Percentiles rank a stretch among this genome's conserved stretches.
Evolutionary conservation across 2,329 filamentous ascomycete genomes (phyloP).

Genomic region (Aspergillus phoenicis): DNA sequence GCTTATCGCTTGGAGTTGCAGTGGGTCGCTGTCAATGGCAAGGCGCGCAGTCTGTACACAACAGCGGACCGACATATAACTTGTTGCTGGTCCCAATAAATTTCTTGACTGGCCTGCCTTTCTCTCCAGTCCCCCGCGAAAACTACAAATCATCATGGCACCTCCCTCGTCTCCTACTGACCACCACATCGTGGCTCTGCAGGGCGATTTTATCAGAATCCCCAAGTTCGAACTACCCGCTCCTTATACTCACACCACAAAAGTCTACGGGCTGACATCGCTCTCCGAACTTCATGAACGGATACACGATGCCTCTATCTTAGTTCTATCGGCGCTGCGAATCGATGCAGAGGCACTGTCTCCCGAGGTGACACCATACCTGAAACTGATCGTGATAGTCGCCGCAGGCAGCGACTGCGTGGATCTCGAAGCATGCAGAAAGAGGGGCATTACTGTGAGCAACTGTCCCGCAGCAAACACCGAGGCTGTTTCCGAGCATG

Average conservation of each 20-base stretch:
- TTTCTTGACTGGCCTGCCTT: background rate
- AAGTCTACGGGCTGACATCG: constrained; percentile 38
- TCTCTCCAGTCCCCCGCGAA: background rate
- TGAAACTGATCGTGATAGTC: constrained; percentile 49
- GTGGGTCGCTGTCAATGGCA: constrained; percentile 9
- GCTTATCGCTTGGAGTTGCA: background rate
- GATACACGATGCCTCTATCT: constrained; percentile 51
- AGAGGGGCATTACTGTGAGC: constrained; percentile 49
- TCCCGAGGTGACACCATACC: constrained; percentile 46
- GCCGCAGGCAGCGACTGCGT: constrained; percentile 53
- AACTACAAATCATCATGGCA: constrained; percentile 8
- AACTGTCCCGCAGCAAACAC: constrained; percentile 54
- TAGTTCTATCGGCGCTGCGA: constrained; percentile 43
- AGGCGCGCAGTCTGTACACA: background rate
- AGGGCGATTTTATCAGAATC: constrained; percentile 47
- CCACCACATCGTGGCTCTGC: constrained; percentile 52
- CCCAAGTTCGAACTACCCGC: constrained; percentile 48
- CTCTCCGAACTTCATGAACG: constrained; percentile 43
- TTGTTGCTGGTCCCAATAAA: background rate
- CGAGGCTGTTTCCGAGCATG: constrained; percentile 54
- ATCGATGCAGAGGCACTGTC: constrained; percentile 42
- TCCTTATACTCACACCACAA: constrained; percentile 38
- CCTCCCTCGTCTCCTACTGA: constrained; percentile 33
- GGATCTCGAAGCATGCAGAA: constrained; percentile 47
- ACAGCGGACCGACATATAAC: background rate